A percentile compares a stretch with the other conserved stretches of the same genome.
Evolutionary conservation across 1,284 basidiomycete species (phyloP).

Genomic region (Heterobasidion parviporum): DNA sequence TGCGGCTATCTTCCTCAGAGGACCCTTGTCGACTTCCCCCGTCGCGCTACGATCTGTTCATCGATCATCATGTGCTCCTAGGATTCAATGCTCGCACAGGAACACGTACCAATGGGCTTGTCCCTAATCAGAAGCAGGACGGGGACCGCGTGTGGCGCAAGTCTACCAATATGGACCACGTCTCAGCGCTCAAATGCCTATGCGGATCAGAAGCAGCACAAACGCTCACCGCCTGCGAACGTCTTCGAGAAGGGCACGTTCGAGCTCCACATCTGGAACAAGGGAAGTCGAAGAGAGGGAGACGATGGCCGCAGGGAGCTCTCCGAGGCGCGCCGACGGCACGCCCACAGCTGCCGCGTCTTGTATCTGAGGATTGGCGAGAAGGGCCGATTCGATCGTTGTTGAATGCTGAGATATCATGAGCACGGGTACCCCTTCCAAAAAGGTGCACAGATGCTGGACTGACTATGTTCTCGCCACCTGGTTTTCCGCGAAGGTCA

Average conservation of each 20-base stretch:
- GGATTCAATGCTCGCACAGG: too few relatives aligned
- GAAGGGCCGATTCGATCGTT: neutral
- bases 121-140: neutral
- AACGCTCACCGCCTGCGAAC: too few relatives aligned
- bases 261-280: neutral
- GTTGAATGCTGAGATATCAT: neutral
- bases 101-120: neutral
- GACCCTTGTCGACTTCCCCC: neutral
- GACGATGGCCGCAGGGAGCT: neutral
- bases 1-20: neutral
- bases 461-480: neutral
- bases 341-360: neutral
- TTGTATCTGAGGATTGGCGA: neutral
- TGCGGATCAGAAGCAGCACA: too few relatives aligned
- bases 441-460: too few relatives aligned
- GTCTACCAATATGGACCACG: neutral
- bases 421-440: too few relatives aligned
- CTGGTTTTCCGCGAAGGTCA: neutral
- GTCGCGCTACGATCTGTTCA: neutral
- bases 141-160: neutral
- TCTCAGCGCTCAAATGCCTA: neutral
- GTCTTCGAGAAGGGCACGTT: neutral
- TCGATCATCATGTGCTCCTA: neutral
- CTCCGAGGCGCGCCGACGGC: neutral
- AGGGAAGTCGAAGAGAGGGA: neutral